These are phyloP conservation scores for Claviceps arundinis DNA, from an alignment of 2,329 filamentous ascomycete genomes.

Conservation along the genomic window DNA sequence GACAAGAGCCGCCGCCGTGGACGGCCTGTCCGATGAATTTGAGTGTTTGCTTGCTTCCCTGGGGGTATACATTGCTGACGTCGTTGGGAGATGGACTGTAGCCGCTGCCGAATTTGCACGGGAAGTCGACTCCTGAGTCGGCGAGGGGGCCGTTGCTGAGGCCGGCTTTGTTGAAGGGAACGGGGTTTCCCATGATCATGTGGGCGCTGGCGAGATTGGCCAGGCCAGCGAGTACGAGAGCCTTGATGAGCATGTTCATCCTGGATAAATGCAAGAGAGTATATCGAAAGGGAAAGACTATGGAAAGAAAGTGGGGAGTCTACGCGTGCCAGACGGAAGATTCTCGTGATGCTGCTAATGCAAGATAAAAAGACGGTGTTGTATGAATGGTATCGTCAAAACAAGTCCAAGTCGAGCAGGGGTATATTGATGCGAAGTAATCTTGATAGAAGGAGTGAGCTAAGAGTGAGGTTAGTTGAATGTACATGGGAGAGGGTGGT, in stretches of 20 bases:
- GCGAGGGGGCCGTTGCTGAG: constrained; percentile 51
- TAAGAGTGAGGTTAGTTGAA: too few relatives aligned
- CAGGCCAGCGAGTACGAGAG: constrained; percentile 40
- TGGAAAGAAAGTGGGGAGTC: constrained; percentile 10
- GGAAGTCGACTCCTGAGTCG: constrained; percentile 53
- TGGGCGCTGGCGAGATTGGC: constrained; percentile 54
- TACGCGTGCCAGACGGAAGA: constrained; percentile 21
- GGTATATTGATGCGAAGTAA: too few relatives aligned
- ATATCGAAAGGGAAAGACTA: constrained; percentile 5
- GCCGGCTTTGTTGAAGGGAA: constrained; percentile 38
- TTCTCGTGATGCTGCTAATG: constrained; percentile 1
- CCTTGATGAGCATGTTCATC: constrained; percentile 35
- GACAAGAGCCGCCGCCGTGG: constrained; percentile 88
- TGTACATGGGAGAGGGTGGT: too few relatives aligned
- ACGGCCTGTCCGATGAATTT: constrained; percentile 58
- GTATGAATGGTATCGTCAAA: constrained; percentile 11
- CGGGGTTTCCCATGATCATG: constrained; percentile 57
- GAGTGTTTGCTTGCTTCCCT: constrained; percentile 32
- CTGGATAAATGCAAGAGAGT: neutral
- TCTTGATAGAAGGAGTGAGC: too few relatives aligned
- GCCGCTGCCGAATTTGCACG: constrained; percentile 55
- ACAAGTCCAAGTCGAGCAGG: neutral
- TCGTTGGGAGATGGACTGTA: constrained; percentile 28
- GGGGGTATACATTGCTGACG: constrained; percentile 43
- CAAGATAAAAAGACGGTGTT: constrained; percentile 8